Evolutionary conservation across 805 yeast species (phyloP), one percentile per base, ranked within the genome.

Genomic region (Candida wancherniae): DNA sequence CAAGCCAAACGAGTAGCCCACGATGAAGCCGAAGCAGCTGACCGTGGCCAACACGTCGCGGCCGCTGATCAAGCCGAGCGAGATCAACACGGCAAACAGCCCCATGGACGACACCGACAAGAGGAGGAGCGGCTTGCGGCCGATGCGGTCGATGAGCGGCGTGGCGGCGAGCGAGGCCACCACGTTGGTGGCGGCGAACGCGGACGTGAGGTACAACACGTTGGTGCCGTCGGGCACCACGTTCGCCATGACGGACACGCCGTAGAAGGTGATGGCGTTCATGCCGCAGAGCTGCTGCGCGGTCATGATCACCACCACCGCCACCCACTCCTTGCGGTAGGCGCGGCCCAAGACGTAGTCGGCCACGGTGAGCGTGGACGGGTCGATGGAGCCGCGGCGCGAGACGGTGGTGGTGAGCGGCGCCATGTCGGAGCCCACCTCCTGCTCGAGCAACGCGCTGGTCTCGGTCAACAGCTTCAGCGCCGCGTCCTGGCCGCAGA

Each of bases 231-330:
- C 16, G 3, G 49, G 42, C 11, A 43, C 33, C 9, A 41, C 34
- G 15, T 38, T 32, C 6, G 38, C 27, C 21, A 47, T 40, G 15
- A 50, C 40, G 9, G 47, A 39, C 10, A 51, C 54, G 3, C 54
- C 55, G 28, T 51, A 51, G 21, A 48, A 47, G 9, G 51, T 45
- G 24, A 50, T 48, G 19, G 54, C 53, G 21, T 51, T 51, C 45
- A 51, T 53, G 5, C 52, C 55, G 15, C 57, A 37, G 35, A 63
- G 41, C 42, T 63, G 66, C 37, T 58, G 62, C 2, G 61, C 61
- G 6, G 61, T 51, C 69, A 64, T 62, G 18, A 63, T 40, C 6
- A 61, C 38, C 3, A 51, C 28, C 5, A 55, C 53, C 5, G 70
- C 68, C 9, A 52, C 22, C 15, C 54, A 39, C 29, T 57, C 58